A percentile compares a stretch with the other conserved stretches of the same genome.
Conservation (phyloP, 257 asterid genomes). For the Anisodus acutangulus region DNA sequence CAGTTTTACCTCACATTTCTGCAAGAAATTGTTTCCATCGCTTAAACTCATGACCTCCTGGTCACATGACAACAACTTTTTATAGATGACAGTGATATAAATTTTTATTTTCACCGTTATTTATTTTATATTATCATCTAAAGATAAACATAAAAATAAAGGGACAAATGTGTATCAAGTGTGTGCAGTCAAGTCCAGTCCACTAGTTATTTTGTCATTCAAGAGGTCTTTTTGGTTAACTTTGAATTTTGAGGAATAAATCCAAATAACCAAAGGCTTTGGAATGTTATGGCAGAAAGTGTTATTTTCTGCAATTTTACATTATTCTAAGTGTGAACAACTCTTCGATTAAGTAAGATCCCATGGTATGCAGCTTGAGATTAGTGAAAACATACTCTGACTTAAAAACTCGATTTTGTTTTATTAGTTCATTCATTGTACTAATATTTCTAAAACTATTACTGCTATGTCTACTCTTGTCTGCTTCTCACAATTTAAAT, state of each 20-base stretch:
- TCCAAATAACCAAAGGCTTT: no score
- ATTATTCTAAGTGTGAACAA: background rate
- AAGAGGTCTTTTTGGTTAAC: background rate
- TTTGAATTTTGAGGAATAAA: no score
- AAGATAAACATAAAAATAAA: background rate
- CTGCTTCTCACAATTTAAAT: background rate
- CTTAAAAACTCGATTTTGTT: background rate
- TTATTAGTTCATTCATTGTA: background rate
- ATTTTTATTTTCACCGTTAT: background rate
- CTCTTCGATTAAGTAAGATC: background rate
- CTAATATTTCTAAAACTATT: background rate
- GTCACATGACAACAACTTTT: background rate
- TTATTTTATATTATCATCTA: background rate
- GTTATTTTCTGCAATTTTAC: background rate
- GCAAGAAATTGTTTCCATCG: no score
- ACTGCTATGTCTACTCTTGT: no score
- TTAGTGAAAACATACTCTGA: background rate
- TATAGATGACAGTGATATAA: background rate
- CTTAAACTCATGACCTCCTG: no score
- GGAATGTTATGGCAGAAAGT: background rate
- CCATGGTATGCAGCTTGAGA: background rate
- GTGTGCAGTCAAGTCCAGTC: constrained; percentile 31
- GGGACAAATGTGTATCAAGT: background rate
- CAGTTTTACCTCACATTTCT: no score
- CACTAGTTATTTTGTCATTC: background rate